Evolutionary conservation across 2,329 filamentous ascomycete species (phyloP), one percentile per base, ranked within the genome.

Genomic region (Aspergillus floridensis): DNA sequence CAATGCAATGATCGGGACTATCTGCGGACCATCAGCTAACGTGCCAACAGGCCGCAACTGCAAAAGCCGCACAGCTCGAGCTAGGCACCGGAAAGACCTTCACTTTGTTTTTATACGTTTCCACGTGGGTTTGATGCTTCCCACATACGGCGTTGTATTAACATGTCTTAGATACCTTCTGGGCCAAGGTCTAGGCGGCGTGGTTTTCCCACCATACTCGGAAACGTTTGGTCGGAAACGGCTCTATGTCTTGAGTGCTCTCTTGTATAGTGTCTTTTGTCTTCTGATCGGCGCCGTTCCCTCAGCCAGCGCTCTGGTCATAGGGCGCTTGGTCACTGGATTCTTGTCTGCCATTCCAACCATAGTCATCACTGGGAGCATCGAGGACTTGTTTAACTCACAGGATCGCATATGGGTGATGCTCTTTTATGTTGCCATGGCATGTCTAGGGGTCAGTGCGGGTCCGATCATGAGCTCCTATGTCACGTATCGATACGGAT

Each of bases 321-420:
- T 77, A 7, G 76, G 77, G 1, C 72, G 80, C 2, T 74, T 79
- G 48, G 47, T 77, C 3, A 74, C 74, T 0, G 80, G 80, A 0
- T 65, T 80, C 12, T 63, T 77, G 3, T 80, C 79, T 0, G 78
- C 80, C 2, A 74, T 81, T n/a, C 80, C 80, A 0, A 73, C 77
- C 0, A 75, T 79, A 4, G 76, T 82, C 7, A 74, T 77, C 3
- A 73, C 76, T 0, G 79, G 80, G 0, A 80, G 76, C 53, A 73
- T 82, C 31, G 81, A 83, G 59, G 80, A 82, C 63, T 75, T 82
- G 66, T 82, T 75, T 66, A 75, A 80, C 53, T 70, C 73, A 1
- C 71, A 71, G 52, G 68, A 69, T 19, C 72, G 80, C 5, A 75
- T 81, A 4, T 82, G 78, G 78, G 62, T 79, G 4, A 71, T 82